Conservation (phyloP, 2,329 filamentous ascomycete species). For the Botrytis hyacinthi region DNA sequence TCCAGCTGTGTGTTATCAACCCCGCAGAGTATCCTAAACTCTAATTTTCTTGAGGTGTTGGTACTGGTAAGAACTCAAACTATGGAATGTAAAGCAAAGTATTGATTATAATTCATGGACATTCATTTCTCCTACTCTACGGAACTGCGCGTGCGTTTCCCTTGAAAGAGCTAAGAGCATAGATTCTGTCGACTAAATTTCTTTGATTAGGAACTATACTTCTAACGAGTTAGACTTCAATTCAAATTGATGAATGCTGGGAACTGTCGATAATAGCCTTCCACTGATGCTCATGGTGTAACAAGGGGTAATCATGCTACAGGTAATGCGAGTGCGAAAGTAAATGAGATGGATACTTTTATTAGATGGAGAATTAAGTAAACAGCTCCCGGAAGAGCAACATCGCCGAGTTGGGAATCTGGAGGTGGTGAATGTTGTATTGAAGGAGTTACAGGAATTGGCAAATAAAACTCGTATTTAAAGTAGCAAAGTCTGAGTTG, state of each 20-base stretch:
- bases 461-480: background rate
- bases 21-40: background rate
- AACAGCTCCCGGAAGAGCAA: background rate
- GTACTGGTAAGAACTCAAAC: background rate
- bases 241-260: background rate
- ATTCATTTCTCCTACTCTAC: background rate
- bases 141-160: background rate
- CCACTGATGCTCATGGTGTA: no score
- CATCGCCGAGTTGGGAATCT: no score
- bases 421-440: background rate
- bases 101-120: background rate
- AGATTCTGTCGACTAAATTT: background rate
- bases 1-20: rapidly evolving
- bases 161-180: background rate
- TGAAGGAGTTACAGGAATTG: background rate
- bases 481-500: background rate
- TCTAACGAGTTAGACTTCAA: background rate
- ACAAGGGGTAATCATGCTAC: no score
- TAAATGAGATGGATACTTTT: no score
- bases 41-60: background rate
- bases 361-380: no score
- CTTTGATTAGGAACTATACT: background rate
- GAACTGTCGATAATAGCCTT: background rate
- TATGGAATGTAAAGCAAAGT: background rate
- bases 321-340: no score